These are phyloP conservation scores for Actinidia polygama DNA, from an alignment of 179 eudicot species.

Conservation along the genomic window DNA sequence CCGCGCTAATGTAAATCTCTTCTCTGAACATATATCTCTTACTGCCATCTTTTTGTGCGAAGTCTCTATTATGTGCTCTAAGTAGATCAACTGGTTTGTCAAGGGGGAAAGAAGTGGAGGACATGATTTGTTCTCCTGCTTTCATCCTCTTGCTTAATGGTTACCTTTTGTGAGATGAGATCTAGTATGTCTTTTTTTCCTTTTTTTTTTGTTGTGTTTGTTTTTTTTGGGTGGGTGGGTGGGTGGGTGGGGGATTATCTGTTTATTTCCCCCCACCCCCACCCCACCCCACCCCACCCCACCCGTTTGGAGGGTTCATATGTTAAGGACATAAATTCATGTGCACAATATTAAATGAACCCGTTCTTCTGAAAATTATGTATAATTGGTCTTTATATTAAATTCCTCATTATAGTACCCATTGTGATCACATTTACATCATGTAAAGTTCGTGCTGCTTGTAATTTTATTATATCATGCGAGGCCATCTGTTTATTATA, in stretches of 20 bases:
- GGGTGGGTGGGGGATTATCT: too few species aligned
- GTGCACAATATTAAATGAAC: not conserved
- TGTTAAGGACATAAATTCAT: not conserved
- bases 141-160: not conserved
- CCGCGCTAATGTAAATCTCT: slow-evolving; percentile 48
- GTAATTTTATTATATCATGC: not conserved
- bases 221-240: not conserved
- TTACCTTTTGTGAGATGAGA: not conserved
- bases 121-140: not conserved
- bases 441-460: not conserved
- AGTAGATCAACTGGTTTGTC: slow-evolving; percentile 7
- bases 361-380: not conserved
- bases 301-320: slow-evolving; percentile 16
- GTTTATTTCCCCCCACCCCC: too few species aligned
- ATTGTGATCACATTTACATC: not conserved
- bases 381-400: not conserved
- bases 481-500: not conserved
- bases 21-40: slow-evolving; percentile 32
- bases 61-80: not conserved
- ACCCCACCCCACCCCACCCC: too few species aligned
- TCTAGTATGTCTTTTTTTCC: not conserved
- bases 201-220: not conserved
- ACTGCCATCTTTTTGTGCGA: slow-evolving; percentile 2
- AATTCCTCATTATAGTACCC: not conserved
- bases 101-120: not conserved